Base-by-base conservation (phyloP, 1,284 basidiomycete genomes). In the Tilletia caries region DNA sequence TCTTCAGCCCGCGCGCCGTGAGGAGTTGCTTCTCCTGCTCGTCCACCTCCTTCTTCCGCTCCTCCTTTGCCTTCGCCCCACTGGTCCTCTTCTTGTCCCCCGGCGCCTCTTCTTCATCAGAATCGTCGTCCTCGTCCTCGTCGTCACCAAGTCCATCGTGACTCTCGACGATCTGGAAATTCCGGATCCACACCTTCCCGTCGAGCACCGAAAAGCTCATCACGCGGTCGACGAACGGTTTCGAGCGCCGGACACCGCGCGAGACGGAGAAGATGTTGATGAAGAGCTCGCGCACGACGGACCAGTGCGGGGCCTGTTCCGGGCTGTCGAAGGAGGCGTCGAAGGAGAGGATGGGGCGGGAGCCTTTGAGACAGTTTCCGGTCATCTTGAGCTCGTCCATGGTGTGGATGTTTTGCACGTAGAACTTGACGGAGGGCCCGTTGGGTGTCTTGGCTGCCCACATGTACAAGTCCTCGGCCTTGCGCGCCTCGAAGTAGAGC, bases 301-400 rank as follows among this genome's bases (percentile, higher is more conserved):
- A 88, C 73, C 91, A 92, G 89, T 95, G 95, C 81, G 93, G 92
- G 64, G 88, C 89, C 15, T 25, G 20, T 20, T 62, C 58, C 20
- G 58, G 32, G 67, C 91, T 88, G 70, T 98, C 93, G 84, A 98
- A 98, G 60, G 87, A 89, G 75, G 90, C 89, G 85, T 97, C 95
- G 83, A 99, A 99, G 80, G 91, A 92, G 72, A 98, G 86, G 67
- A 98, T 86, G 0, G 95, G 95, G 68, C 96, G 87, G 76, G 91
- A 92, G 18, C 96, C 96, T 85, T 97, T 97, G 76, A 99, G 85
- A 84, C 96, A 98, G 84, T 99, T 98, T 29, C 96, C 96, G 2
- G 95, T 97, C 95, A 98, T 93, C 86, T 98, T 98, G 78, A 99
- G 87, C 85, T 99, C 96, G 86, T 98, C 96, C 96, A 98, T 98